Evolutionary conservation across 1,284 basidiomycete genomes (phyloP), one percentile per base, ranked within the genome.

Genomic region (Takashimella tepidaria): DNA sequence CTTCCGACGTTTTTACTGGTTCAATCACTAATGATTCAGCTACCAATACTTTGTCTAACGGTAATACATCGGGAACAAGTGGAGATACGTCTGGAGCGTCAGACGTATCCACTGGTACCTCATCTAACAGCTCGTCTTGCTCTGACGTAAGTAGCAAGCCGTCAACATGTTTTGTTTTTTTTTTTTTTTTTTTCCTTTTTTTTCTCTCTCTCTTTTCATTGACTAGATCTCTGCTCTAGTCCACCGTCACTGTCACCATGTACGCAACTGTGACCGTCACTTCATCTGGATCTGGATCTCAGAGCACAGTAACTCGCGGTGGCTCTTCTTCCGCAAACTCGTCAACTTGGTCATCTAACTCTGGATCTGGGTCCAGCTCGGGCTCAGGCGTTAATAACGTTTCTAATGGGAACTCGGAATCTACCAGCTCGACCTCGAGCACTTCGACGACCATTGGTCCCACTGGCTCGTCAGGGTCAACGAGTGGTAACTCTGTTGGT

Each of bases 11-110:
- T 19, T 11, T 26, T 37, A 19, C 45, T 19, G 16, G 11, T 4
- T 5, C 51, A 6, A 41, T 20, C 37, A 5, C 25, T 10, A 37
- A 19, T 41, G 53, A 53, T 10, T 64, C n/a, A n/a, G n/a, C n/a
- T n/a, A n/a, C n/a, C n/a, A n/a, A n/a, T n/a, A n/a, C n/a, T n/a
- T n/a, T n/a, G n/a, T n/a, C n/a, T n/a, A n/a, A n/a, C n/a, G n/a
- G n/a, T n/a, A n/a, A n/a, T n/a, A n/a, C n/a, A n/a, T n/a, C n/a
- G n/a, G n/a, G n/a, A n/a, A n/a, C n/a, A 60, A 41, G 58, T 47
- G 31, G 55, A 50, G 8, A 60, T 64, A 50, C 59, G 62, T 57
- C 22, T 41, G n/a, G n/a, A n/a, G n/a, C n/a, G n/a, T n/a, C n/a
- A n/a, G n/a, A n/a, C n/a, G n/a, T n/a, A n/a, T n/a, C n/a, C n/a